Base-by-base conservation (phyloP, 75 land plant genomes). In the Sequoia sempervirens region DNA sequence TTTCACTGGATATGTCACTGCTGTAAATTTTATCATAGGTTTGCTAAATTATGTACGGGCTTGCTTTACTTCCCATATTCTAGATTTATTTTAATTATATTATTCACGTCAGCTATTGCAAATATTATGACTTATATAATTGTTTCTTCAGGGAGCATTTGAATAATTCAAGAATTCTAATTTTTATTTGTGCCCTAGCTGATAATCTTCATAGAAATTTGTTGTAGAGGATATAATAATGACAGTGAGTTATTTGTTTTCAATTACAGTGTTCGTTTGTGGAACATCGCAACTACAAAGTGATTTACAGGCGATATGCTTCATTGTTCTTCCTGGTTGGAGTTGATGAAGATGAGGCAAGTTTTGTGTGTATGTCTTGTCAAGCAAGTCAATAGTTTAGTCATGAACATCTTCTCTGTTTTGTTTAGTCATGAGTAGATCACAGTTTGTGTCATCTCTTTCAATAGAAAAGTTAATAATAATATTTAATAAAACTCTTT, bases 261-360 rank as follows among this genome's bases (percentile, higher is more conserved):
- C 72, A 8, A 61, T 41, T 85, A 64, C 86, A 98, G 99, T 98
- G 99, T 89, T 98, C 99, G 2, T 98, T 98, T 86, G 97, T 98
- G 64, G 99, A 98, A 89, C 99, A 98, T 89, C 95, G 98, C 38
- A 98, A 94, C 84, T 96, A 98, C 86, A 98, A 96, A 82, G 87
- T 98, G 61, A 93, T 98, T 1, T 98, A 98, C 80, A 91, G 98
- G 86, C 91, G 99, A 82, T 98, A 98, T 87, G 98, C 99, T 64
- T 98, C 99, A 12, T 87, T 98, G 28, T 98, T 98, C 87, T 98
- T 98, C 93, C 76, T 98, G 85, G 98, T 98, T 73, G 99, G 99
- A 38, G 99, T 98, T 43, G 99, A 98, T 88, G 95, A 94, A 70
- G 95, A 96, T 85, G 99, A 98, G 91, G 99, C 96, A 86, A 84